Base-by-base conservation (phyloP, 2,329 filamentous ascomycete species). In the Talaromyces islandicus region DNA sequence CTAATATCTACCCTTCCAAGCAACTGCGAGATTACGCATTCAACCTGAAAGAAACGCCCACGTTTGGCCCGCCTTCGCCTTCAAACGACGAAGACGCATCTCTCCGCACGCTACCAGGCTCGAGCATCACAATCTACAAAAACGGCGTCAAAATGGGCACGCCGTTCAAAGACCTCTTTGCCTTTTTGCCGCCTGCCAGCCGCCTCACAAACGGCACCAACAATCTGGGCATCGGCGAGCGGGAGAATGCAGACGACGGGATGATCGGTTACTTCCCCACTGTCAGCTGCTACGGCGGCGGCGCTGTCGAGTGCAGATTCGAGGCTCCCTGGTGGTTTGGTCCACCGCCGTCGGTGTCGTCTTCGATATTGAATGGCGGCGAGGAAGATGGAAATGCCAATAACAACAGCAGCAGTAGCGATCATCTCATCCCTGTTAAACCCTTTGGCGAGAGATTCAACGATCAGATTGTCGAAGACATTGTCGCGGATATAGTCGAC, bases 181-280 rank as follows among this genome's bases (percentile, higher is more conserved):
- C 92, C 3, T 99, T 99, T 75, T 80, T 99, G 0, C 94, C 94
- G 0, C 93, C 92, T 0, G 92, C 94, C 0, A 96, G 91, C 60
- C 73, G 75, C 52, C 73, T 78, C 12, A 75, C 75, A 21, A 76
- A 76, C 52, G 72, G 71, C 5, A 75, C 73, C 27, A 77, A 77
- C 60, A 77, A 78, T 57, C 63, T 75, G 21, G 75, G 75, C 3
- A 74, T 88, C 48, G 91, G 90, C 12, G 91, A 90, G 19, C 82
- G 94, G 55, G 89, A 94, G 63, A 91, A 91, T 29, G 86, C 96
- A 63, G 94, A 99, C 70, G 94, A 99, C 70, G 94, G 93, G 38
- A 90, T 94, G 82, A 84, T 97, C 1, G 95, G 94, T 11, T 99
- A 99, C 77, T 96, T 96, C 70, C 94, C 94, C 1, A 91, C 92